Conservation (phyloP, 768 basidiomycete genomes). For the Termitomyces sp. region DNA sequence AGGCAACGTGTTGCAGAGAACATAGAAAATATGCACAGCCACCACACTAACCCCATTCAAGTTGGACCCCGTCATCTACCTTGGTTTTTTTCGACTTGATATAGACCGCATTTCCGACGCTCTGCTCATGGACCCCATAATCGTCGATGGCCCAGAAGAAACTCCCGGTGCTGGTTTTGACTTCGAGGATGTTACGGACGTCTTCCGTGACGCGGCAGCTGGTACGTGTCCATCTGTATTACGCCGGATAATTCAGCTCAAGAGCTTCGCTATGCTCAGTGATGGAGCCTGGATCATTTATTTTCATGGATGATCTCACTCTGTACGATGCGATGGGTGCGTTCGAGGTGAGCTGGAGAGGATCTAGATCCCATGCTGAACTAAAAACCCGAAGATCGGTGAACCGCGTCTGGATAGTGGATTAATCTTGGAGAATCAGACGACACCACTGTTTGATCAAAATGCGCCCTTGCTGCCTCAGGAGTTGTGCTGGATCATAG, state of each 20-base stretch:
- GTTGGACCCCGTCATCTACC: not conserved
- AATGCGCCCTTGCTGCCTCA: constrained; percentile 59
- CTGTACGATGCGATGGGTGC: constrained; percentile 93
- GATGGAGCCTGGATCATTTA: constrained; percentile 55
- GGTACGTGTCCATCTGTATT: constrained; percentile 34
- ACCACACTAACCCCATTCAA: constrained; percentile 4
- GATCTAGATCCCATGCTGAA: not conserved
- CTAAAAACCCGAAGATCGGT: constrained; percentile 56
- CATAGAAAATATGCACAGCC: constrained; percentile 19
- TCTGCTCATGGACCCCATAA: constrained; percentile 8
- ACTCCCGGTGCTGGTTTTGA: constrained; percentile 51
- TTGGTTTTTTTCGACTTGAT: not conserved
- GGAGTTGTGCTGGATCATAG: constrained; percentile 87
- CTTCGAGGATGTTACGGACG: constrained; percentile 57
- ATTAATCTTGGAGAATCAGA: constrained; percentile 38
- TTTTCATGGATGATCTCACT: constrained; percentile 66
- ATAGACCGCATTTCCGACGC: not conserved
- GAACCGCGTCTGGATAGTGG: constrained; percentile 90
- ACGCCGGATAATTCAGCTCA: not conserved
- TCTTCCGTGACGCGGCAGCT: constrained; percentile 55
- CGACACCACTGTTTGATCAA: constrained; percentile 54
- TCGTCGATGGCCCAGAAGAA: constrained; percentile 14
- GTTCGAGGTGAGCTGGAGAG: constrained; percentile 56
- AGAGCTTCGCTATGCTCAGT: constrained; percentile 26
- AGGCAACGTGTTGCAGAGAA: constrained; percentile 14